Conservation (phyloP, 352 stramenopile species). For the Globisporangium middletonii region DNA sequence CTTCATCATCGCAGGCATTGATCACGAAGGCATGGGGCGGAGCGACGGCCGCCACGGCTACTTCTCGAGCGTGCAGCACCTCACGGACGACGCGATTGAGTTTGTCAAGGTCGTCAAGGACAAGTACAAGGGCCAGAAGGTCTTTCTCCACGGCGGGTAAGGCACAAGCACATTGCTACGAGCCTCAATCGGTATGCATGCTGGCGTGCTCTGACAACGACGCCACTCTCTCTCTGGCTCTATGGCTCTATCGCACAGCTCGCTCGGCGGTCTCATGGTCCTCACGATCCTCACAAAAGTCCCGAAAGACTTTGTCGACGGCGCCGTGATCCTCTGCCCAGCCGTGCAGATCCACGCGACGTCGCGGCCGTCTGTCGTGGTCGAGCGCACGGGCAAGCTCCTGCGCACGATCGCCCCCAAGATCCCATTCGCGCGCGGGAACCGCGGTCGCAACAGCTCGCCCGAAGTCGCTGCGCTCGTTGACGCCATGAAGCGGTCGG, state of each 20-base stretch:
- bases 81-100: constrained; percentile 66
- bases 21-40: constrained; percentile 72
- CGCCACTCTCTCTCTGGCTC: neutral
- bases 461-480: constrained; percentile 46
- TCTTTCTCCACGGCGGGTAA: constrained; percentile 70
- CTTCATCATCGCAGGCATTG: constrained; percentile 59
- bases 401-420: constrained; percentile 56
- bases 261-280: constrained; percentile 61
- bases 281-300: constrained; percentile 50
- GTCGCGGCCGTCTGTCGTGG: constrained; percentile 33
- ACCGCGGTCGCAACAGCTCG: constrained; percentile 59
- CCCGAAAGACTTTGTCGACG: constrained; percentile 44
- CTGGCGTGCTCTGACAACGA: too few species aligned
- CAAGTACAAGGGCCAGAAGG: constrained; percentile 57
- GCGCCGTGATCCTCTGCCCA: constrained; percentile 64
- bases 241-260: constrained; percentile 28
- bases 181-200: neutral
- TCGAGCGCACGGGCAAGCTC: constrained; percentile 46
- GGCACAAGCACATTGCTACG: constrained; percentile 3
- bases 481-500: constrained; percentile 44
- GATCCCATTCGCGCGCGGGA: constrained; percentile 49
- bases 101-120: constrained; percentile 48
- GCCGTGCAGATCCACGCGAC: constrained; percentile 60
- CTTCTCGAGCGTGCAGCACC: constrained; percentile 49
- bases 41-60: constrained; percentile 74